Evolutionary conservation across 345 rosid species (phyloP), one percentile per base, ranked within the genome.

Genomic region (Hirschfeldia incana): DNA sequence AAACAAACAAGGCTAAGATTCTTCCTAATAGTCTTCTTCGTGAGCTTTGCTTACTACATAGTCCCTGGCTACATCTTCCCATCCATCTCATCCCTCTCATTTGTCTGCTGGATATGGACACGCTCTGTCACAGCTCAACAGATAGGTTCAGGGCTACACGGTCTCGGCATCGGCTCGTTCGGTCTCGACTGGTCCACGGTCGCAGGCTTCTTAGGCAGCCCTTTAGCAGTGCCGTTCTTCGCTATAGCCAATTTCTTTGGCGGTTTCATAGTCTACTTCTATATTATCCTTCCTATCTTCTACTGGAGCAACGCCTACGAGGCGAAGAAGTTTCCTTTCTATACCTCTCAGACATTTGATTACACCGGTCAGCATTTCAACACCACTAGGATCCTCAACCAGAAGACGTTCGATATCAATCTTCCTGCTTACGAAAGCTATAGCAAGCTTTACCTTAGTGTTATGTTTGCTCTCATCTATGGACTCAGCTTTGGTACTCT

Each of bases 171-270:
- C 7, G 94, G 93, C 63, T 86, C 97, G 0, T 90, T 94, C 0
- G 91, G 87, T 46, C 82, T 94, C 0, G 97, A 92, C 75, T 94
- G 92, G 97, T 75, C 94, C 4, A 85, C 88, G 0, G 79, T 91
- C 12, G 86, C 87, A 15, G 67, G 86, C 39, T 94, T 82, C 89
- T 49, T 90, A 34, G 92, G 91, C 65, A 86, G 88, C 76, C 97
- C 97, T 33, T 84, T 94, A 4, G 89, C 92, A 6, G 80, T 81
- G 5, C 97, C 92, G 0, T 85, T 85, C 69, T 90, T 85, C 8
- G 84, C 92, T 42, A 94, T 92, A 37, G 75, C 82, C 42, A 94
- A 92, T 74, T 64, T 39, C 51, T 33, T 89, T 5, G 73, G 36
- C 0, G 94, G 97, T 2, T 89, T 87, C 69, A 0, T 83, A 84